A percentile compares a stretch with the other conserved stretches of the same genome.
These are phyloP conservation scores for Taxawa tesnikishii DNA, from an alignment of 2,329 filamentous ascomycete species.

Conservation along the genomic window DNA sequence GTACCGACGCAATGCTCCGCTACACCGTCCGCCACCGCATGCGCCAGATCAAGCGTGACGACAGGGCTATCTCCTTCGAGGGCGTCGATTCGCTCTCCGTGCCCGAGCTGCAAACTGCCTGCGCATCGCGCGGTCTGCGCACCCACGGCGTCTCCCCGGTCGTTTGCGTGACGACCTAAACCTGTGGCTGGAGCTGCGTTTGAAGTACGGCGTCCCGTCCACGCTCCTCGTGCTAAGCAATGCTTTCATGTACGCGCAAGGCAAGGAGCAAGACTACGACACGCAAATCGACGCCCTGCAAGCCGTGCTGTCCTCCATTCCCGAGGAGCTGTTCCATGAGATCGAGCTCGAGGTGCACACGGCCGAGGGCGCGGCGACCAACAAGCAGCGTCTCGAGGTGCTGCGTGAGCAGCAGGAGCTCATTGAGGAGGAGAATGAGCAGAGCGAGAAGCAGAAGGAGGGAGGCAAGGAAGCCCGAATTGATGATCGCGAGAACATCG, in stretches of 20 bases:
- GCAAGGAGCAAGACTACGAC: conserved; percentile 70
- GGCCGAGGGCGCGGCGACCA: conserved; percentile 91
- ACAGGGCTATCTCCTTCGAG: conserved; percentile 86
- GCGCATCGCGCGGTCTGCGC: conserved; percentile 80
- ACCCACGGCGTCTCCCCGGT: conserved; percentile 81
- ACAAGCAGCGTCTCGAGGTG: conserved; percentile 97
- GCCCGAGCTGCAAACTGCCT: conserved; percentile 81
- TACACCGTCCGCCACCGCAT: conserved; percentile 96
- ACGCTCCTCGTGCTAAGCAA: conserved; percentile 93
- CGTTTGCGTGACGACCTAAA: conserved; percentile 80
- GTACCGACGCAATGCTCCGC: conserved; percentile 93
- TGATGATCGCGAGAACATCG: conserved; percentile 82
- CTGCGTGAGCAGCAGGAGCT: conserved; percentile 97
- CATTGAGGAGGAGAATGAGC: conserved; percentile 92
- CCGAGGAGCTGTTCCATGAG: conserved; percentile 97
- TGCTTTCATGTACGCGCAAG: conserved; percentile 90
- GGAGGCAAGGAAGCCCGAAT: conserved; percentile 37
- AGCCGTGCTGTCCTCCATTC: conserved; percentile 84
- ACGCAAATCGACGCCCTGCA: conserved; percentile 88
- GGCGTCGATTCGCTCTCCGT: conserved; percentile 91
- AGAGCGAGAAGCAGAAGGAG: conserved; percentile 67
- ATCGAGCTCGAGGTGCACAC: conserved; percentile 97
- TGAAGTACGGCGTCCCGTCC: conserved; percentile 91
- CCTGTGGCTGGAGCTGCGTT: conserved; percentile 85
- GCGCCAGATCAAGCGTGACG: conserved; percentile 98